Conservation (phyloP, 768 basidiomycete genomes). For the Phylloporus rhodoxanthus region DNA sequence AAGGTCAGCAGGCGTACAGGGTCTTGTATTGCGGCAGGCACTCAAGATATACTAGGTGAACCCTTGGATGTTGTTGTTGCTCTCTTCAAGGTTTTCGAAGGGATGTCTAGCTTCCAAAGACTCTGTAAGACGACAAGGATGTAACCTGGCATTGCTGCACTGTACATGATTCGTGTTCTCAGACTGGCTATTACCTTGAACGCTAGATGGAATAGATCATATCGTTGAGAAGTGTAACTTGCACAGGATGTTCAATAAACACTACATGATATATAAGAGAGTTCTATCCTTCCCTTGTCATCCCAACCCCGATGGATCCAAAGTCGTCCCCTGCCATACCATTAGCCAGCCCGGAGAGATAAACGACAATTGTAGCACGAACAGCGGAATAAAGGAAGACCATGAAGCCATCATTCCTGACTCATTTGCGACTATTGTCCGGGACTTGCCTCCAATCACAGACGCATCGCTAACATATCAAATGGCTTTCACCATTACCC, state of each 20-base stretch:
- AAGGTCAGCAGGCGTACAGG: conserved; percentile 1
- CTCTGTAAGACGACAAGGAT: neutral
- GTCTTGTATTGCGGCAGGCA: neutral
- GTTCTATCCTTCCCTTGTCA: neutral
- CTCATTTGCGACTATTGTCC: too few relatives aligned
- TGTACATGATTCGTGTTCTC: neutral
- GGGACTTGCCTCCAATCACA: too few relatives aligned
- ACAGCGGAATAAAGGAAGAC: too few relatives aligned
- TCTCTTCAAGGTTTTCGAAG: neutral
- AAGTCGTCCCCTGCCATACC: too few relatives aligned
- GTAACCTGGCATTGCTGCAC: neutral
- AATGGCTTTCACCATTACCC: neutral
- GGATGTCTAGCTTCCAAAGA: neutral
- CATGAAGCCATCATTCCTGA: too few relatives aligned
- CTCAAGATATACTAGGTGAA: neutral
- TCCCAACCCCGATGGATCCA: too few relatives aligned
- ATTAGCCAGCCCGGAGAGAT: too few relatives aligned
- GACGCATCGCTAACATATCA: neutral
- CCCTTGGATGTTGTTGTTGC: too few relatives aligned
- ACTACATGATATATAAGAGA: neutral
- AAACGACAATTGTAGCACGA: too few relatives aligned
- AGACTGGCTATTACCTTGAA: neutral
- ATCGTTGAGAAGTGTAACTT: neutral
- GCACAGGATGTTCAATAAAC: neutral
- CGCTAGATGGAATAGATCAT: neutral